Percentiles rank a stretch among this genome's conserved stretches.
Conservation (phyloP, 805 yeast species). For the Saturnispora besseyi region DNA sequence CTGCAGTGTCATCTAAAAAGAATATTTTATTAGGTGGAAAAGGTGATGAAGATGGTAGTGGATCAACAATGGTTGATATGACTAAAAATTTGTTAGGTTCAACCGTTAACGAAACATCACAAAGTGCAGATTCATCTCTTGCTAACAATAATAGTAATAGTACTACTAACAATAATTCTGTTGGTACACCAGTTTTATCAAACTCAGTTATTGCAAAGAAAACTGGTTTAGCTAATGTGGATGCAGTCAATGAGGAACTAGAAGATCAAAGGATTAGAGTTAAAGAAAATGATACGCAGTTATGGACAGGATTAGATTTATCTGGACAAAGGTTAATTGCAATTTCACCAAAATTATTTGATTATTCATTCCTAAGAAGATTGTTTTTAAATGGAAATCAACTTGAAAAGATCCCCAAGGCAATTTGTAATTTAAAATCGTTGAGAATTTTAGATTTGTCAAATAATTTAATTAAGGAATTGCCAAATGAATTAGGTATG, state of each 20-base stretch:
- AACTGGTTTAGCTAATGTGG: conserved; percentile 22
- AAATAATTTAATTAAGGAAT: conserved; percentile 54
- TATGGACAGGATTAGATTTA: conserved; percentile 91
- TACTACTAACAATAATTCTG: conserved; percentile 25
- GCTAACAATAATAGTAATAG: conserved; percentile 20
- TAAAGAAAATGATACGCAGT: conserved; percentile 58
- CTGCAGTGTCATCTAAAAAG: conserved; percentile 59
- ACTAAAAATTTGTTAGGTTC: conserved; percentile 29
- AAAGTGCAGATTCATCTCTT: conserved; percentile 15
- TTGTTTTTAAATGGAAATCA: conserved; percentile 83
- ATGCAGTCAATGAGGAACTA: conserved; percentile 46
- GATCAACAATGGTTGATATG: conserved; percentile 31
- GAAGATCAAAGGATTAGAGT: conserved; percentile 57
- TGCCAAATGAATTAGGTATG: conserved; percentile 83
- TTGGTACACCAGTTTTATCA: conserved; percentile 31
- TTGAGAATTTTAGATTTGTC: conserved; percentile 81
- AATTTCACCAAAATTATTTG: conserved; percentile 65
- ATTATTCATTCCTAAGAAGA: conserved; percentile 76
- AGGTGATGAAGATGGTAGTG: conserved; percentile 8
- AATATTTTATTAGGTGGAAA: conserved; percentile 23
- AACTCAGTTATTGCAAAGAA: conserved; percentile 26
- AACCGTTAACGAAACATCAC: conserved; percentile 2
- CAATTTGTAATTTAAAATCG: conserved; percentile 58
- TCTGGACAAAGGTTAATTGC: conserved; percentile 78
- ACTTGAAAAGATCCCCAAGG: conserved; percentile 55